phyloP scores from a whole-genome alignment of 2,329 filamentous ascomycete genomes.

The Calcarisporium arbuscula region DNA sequence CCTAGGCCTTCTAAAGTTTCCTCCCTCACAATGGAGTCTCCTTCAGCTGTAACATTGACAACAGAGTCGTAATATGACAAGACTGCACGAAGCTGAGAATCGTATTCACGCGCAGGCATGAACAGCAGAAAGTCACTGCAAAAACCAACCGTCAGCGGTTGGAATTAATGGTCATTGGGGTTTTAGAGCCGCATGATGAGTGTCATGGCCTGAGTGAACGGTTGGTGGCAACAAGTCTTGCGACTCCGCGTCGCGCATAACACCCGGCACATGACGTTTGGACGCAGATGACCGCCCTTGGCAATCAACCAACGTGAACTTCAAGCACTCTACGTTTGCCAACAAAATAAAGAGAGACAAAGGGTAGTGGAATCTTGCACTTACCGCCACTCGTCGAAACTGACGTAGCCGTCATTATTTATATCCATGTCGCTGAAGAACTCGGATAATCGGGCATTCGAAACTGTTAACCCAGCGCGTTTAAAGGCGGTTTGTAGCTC shows the following conservation, averaged over 20 bases:
- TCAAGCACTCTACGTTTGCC: too few relatives aligned
- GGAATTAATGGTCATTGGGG: constrained; percentile 16
- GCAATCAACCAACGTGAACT: constrained; percentile 5
- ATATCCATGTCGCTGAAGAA: constrained; percentile 89
- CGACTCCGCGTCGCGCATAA: too few relatives aligned
- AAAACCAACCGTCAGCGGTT: constrained; percentile 10
- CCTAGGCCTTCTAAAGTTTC: constrained; percentile 90
- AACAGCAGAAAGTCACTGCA: constrained; percentile 87
- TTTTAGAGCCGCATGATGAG: constrained; percentile 1
- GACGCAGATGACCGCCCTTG: constrained; percentile 5
- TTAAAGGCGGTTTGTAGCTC: constrained; percentile 77
- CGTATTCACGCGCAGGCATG: constrained; percentile 58
- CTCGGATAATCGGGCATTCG: constrained; percentile 66
- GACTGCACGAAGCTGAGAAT: constrained; percentile 70
- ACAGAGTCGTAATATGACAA: constrained; percentile 88
- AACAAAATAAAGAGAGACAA: too few relatives aligned
- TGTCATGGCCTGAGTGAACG: not conserved
- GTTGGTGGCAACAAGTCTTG: too few relatives aligned
- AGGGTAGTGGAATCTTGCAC: constrained; percentile 25
- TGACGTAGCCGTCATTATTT: constrained; percentile 83
- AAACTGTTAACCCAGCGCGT: constrained; percentile 70
- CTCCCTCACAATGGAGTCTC: constrained; percentile 87
- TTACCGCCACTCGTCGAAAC: constrained; percentile 95
- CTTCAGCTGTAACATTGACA: constrained; percentile 84
- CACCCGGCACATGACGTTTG: constrained; percentile 17